Evolutionary conservation across 2,329 filamentous ascomycete genomes (phyloP).

Genomic region (Teratosphaeria epicoccoides): DNA sequence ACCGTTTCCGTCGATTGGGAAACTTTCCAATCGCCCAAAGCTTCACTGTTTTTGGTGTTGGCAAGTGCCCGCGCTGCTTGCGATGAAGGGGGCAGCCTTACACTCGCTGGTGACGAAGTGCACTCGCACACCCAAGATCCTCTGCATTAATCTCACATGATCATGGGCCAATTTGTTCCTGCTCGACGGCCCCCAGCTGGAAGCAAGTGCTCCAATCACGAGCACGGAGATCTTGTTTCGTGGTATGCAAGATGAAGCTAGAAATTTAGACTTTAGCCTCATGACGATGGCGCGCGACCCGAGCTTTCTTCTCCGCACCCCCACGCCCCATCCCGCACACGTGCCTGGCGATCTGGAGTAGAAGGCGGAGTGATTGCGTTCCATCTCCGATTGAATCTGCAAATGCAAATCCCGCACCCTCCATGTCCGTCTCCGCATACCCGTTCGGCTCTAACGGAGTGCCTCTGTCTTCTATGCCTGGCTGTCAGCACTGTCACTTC

Average conservation of each 20-base stretch:
- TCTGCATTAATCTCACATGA: no score
- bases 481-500: no score
- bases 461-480: background rate
- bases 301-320: background rate
- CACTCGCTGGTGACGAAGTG: background rate
- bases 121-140: no score
- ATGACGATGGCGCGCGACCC: background rate
- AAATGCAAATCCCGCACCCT: background rate
- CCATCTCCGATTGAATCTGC: background rate
- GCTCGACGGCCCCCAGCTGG: no score
- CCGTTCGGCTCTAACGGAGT: background rate
- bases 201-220: no score
- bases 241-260: no score
- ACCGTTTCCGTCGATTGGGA: background rate
- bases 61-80: no score
- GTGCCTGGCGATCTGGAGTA: background rate
- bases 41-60: background rate
- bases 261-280: background rate
- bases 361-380: background rate
- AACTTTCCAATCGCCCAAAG: background rate
- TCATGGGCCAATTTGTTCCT: no score
- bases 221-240: no score
- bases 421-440: no score
- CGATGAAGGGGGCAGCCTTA: no score
- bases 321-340: background rate